phyloP scores from a whole-genome alignment of 176 grass and related monocot species.

The Oryza rufipogon region DNA sequence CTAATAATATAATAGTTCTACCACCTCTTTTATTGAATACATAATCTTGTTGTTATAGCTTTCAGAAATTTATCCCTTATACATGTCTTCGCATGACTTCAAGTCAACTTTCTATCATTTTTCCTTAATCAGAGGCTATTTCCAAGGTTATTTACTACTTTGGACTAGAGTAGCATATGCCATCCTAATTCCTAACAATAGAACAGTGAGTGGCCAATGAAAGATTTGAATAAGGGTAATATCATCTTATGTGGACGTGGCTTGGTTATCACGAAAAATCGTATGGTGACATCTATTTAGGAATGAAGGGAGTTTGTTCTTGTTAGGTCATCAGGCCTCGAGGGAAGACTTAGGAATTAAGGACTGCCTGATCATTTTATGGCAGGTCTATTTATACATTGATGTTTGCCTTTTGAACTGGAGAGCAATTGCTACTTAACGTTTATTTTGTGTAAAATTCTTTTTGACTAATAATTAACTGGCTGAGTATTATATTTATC shows the following conservation, averaged over 20 bases:
- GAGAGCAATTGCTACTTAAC: neutral
- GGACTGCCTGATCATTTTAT: neutral
- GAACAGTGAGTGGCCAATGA: neutral
- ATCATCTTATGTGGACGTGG: neutral
- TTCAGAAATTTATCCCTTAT: neutral
- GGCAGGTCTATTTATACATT: neutral
- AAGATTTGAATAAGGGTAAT: neutral
- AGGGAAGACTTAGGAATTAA: constrained; percentile 7
- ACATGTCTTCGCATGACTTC: neutral
- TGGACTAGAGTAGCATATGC: neutral
- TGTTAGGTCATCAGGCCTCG: constrained; percentile 2
- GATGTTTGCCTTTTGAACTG: constrained; percentile 20
- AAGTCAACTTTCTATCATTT: neutral
- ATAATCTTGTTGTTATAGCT: neutral
- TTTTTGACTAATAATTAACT: constrained; percentile 12
- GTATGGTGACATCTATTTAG: neutral
- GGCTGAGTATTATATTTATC: constrained; percentile 6
- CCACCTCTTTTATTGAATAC: neutral
- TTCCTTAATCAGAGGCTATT: neutral
- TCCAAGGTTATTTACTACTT: neutral
- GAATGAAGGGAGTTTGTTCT: neutral
- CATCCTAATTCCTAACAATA: neutral
- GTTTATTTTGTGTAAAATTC: neutral
- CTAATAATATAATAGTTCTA: neutral
- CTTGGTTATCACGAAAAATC: neutral